Evolutionary conservation across 192 early-diverging fungal species (phyloP), one percentile per base, ranked within the genome.

Genomic region (Coemansia sp.): DNA sequence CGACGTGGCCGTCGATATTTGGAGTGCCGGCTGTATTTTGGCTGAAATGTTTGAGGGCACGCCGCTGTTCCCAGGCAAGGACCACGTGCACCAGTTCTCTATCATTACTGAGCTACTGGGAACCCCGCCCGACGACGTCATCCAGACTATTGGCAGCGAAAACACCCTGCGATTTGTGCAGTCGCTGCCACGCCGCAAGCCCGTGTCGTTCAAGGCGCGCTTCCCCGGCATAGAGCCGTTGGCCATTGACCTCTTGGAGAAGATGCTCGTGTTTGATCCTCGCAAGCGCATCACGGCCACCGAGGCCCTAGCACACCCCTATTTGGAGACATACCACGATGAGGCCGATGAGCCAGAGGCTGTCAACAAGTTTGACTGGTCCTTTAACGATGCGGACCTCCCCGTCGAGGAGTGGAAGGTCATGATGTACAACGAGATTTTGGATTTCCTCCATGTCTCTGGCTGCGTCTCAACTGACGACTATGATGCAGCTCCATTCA

Each of bases 281-380:
- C 88, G 88, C 66, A 94, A 91, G 84, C 90, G 96, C 64, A 95
- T 96, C 61, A 96, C 87, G 66, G 95, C 95, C 5, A 86, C 86
- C 51, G 87, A 98, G 74, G 95, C 95, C 13, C 85, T 98, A 40
- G 88, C 89, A 5, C 96, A 98, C 75, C 91, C 93, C 49, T 98
- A 96, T 70, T 83, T 98, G 24, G 93, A 91, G 66, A 92, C 91
- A 12, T 96, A 95, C 76, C 94, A 97, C 76, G 96, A 98, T 80
- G 91, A 92, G 54, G 84, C 90, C 27, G 94, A 95, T 74, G 96
- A 98, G 78, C 95, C 95, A 11, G 85, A 83, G 18, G 93, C 93
- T 33, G 89, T n/a, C n/a, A n/a, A n/a, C n/a, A n/a, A n/a, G 67
- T 98, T 98, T 78, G 94, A 98, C 82, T 98, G 96, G 96, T 94